Evolutionary conservation across 129 eudicot genomes (phyloP).

Genomic region (carrot (Daucus carota)): DH1_v3.0 NC_030385.2:37965501-37966000

Average conservation of each 20-base stretch:
- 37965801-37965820: slow-evolving; percentile 77
- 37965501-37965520: not conserved
- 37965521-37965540: not conserved
- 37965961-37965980: not conserved
- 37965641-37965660: slow-evolving; percentile 72
- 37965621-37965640: slow-evolving; percentile 98
- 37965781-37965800: slow-evolving; percentile 62
- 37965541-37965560: slow-evolving; percentile 54
- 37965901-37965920: slow-evolving; percentile 48
- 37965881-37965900: slow-evolving; percentile 82
- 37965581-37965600: slow-evolving; percentile 67
- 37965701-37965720: slow-evolving; percentile 72
- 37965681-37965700: slow-evolving; percentile 76
- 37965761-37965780: not conserved
- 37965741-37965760: not conserved
- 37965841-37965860: slow-evolving; percentile 83
- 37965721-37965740: slow-evolving; percentile 10
- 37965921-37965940: not conserved
- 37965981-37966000: not conserved
- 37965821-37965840: slow-evolving; percentile 97
- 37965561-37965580: slow-evolving; percentile 85
- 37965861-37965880: slow-evolving; percentile 97
- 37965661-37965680: slow-evolving; percentile 85
- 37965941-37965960: not conserved
- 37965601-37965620: slow-evolving; percentile 83